Conservation (phyloP, 495 filamentous ascomycete species). For the Podospora pseudopauciseta region DNA sequence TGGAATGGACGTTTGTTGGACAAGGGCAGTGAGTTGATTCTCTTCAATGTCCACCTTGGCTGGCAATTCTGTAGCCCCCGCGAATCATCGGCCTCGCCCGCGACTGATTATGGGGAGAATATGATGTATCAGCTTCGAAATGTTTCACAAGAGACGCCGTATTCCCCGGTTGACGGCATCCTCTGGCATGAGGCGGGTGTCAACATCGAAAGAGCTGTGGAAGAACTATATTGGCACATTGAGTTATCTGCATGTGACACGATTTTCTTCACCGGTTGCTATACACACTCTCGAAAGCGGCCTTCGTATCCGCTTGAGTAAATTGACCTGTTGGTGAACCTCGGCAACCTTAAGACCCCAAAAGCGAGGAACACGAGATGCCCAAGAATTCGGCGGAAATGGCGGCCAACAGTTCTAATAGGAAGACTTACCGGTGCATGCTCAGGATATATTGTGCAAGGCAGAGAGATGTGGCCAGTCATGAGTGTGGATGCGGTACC, state of each 20-base stretch:
- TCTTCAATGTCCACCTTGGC: too few species aligned
- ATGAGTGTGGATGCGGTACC: neutral
- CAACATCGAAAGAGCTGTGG: neutral
- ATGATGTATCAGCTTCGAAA: neutral
- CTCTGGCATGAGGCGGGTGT: neutral
- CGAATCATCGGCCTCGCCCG: too few species aligned
- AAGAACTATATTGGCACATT: neutral
- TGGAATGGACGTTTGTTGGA: constrained; percentile 29
- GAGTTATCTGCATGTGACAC: neutral
- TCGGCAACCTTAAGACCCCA: neutral
- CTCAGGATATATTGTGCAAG: neutral
- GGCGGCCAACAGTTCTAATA: neutral
- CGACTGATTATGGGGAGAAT: neutral
- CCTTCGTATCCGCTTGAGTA: neutral
- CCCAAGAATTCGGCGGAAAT: neutral
- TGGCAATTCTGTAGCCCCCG: too few species aligned
- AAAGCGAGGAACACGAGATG: neutral
- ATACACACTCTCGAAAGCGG: neutral
- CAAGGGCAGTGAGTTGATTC: neutral
- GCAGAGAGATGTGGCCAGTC: neutral
- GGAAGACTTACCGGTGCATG: neutral
- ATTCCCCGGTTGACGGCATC: neutral
- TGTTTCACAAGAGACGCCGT: neutral
- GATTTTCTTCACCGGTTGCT: neutral
- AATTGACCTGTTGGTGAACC: neutral